Base-by-base conservation (phyloP, 1,284 basidiomycete species). In the Pascua guehoae region DNA sequence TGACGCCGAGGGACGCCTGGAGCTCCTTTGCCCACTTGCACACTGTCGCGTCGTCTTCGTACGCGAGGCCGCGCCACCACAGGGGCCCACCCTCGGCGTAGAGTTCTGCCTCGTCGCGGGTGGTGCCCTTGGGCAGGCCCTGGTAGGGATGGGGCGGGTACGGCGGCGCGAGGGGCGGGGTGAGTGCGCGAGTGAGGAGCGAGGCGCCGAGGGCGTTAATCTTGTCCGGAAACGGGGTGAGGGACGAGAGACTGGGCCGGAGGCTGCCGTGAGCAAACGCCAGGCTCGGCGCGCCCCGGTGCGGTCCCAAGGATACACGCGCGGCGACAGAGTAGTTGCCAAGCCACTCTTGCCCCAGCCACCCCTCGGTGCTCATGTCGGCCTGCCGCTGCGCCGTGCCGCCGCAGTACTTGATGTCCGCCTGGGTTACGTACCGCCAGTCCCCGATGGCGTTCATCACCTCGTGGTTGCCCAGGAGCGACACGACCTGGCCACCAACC, bases 211-310 rank as follows among this genome's bases (percentile, higher is more conserved):
- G 69, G 4, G 81, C 79, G 70, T 95, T 95, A 66, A 94, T 91
- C 16, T 81, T 80, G 8, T 84, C 82, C 1, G 91, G 90, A 76
- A 90, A 94, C 0, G 90, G 88, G 7, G 83, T 80, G 15, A 93
- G 80, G 60, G 86, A 80, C 0, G 80, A 76, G 70, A 87, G 92
- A 0, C 82, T 81, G 0, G 89, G 88, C 5, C 89, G 84, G 18
- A 94, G 81, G 0, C 90, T 91, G 15, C 91, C 91, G 60, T 91
- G 92, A 2, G 91, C 88, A 72, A 95, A 95, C 9, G 88, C 88
- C 16, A 90, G 77, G 0, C 54, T 60, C 2, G 85, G 81, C 49
- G 89, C 83, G n/a, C 84, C 82, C 67, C 89, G 86, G 39, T 85
- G 83, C 5, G 83, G 81, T 4, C 88, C 86, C 7, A 89, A 78